Evolutionary conservation across 768 basidiomycete genomes (phyloP).

Genomic region (Lactarius deliciosus): DNA sequence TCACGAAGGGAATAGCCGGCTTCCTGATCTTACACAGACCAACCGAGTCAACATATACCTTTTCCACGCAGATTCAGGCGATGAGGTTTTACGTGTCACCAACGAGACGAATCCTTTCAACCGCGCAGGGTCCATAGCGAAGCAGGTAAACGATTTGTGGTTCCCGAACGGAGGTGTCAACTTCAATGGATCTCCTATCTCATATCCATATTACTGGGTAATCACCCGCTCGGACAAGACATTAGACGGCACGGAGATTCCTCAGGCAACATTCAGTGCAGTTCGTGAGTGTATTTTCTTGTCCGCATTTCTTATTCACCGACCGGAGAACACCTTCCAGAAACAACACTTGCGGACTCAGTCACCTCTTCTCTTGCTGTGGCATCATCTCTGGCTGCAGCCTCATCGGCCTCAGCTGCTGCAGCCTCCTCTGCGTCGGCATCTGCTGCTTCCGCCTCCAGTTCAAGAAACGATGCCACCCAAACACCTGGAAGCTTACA

Average conservation of each 20-base stretch:
- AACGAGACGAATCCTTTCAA: constrained; percentile 48
- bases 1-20: constrained; percentile 67
- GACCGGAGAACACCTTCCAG: constrained; percentile 38
- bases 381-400: constrained; percentile 42
- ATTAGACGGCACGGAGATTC: constrained; percentile 57
- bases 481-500: constrained; percentile 45
- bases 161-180: constrained; percentile 55
- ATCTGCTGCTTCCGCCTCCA: constrained; percentile 33
- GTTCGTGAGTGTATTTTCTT: constrained; percentile 60
- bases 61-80: constrained; percentile 65
- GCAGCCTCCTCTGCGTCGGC: constrained; percentile 31
- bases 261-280: constrained; percentile 74
- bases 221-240: constrained; percentile 58
- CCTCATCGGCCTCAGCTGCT: constrained; percentile 27
- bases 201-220: constrained; percentile 77
- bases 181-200: constrained; percentile 48
- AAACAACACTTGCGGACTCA: constrained; percentile 74
- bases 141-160: constrained; percentile 74
- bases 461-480: constrained; percentile 20
- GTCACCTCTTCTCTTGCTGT: constrained; percentile 54
- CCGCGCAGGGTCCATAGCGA: constrained; percentile 52
- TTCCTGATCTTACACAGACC: constrained; percentile 62
- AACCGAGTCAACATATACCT: constrained; percentile 75
- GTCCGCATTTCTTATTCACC: constrained; percentile 21
- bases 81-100: constrained; percentile 45